Evolutionary conservation across 345 rosid genomes (phyloP).

Genomic region (Anacardium occidentale): DNA sequence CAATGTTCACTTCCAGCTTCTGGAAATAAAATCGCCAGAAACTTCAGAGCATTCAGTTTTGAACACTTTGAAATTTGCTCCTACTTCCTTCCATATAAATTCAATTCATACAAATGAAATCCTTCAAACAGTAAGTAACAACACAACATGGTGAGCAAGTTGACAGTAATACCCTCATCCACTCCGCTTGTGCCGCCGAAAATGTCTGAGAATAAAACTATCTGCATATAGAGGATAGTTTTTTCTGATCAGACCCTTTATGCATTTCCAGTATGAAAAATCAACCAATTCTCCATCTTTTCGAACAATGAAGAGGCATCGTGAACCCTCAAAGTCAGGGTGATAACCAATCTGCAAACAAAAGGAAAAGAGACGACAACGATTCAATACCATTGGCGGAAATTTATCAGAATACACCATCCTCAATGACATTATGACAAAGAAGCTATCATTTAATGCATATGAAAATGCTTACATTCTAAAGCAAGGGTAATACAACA

Average conservation of each 20-base stretch:
- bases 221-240: slow-evolving; percentile 90
- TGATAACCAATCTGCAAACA: slow-evolving; percentile 67
- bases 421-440: neutral
- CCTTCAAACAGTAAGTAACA: slow-evolving; percentile 4
- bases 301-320: slow-evolving; percentile 83
- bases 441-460: neutral
- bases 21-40: neutral
- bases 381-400: neutral
- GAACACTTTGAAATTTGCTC: neutral
- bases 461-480: neutral
- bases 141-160: slow-evolving; percentile 14
- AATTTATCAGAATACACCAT: neutral
- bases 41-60: neutral
- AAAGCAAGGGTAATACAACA: neutral
- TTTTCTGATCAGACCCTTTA: slow-evolving; percentile 83
- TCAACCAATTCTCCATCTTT: slow-evolving; percentile 73
- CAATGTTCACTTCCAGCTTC: neutral
- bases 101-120: slow-evolving; percentile 15
- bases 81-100: slow-evolving; percentile 12
- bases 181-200: slow-evolving; percentile 52
- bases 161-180: slow-evolving; percentile 40
- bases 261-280: slow-evolving; percentile 98
- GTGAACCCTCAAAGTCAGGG: slow-evolving; percentile 72
- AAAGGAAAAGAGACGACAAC: slow-evolving; percentile 11
- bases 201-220: slow-evolving; percentile 87